Evolutionary conservation across 2,329 filamentous ascomycete species (phyloP).

Genomic region (Trichoderma citrinoviride): DNA sequence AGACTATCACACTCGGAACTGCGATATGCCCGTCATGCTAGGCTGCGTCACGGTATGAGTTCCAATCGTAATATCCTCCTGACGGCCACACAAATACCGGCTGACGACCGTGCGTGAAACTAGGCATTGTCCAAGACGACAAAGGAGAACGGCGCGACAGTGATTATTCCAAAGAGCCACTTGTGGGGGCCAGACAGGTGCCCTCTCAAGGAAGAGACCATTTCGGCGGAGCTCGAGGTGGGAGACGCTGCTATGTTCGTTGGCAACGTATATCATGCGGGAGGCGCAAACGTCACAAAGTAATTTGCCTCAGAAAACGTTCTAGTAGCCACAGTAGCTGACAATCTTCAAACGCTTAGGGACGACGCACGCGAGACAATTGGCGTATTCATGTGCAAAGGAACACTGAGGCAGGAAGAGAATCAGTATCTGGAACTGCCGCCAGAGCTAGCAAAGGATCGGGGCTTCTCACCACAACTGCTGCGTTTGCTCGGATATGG

Average conservation of each 20-base stretch:
- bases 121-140: slow-evolving; percentile 40
- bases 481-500: slow-evolving; percentile 36
- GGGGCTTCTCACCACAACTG: slow-evolving; percentile 34
- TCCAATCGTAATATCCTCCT: no score
- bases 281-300: slow-evolving; percentile 38
- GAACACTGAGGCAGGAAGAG: slow-evolving; percentile 35
- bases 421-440: slow-evolving; percentile 36
- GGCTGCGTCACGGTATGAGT: slow-evolving; percentile 32
- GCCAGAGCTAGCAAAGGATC: slow-evolving; percentile 30
- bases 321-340: not conserved
- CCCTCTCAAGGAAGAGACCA: slow-evolving; percentile 39
- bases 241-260: slow-evolving; percentile 42
- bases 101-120: not conserved
- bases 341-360: slow-evolving; percentile 17
- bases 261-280: slow-evolving; percentile 41
- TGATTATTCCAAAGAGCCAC: slow-evolving; percentile 42
- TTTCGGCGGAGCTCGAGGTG: slow-evolving; percentile 40
- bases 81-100: not conserved
- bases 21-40: slow-evolving; percentile 38
- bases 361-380: slow-evolving; percentile 33
- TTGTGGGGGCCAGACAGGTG: slow-evolving; percentile 40
- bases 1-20: slow-evolving; percentile 32
- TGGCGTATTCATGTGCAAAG: slow-evolving; percentile 38
- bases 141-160: slow-evolving; percentile 41
- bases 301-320: slow-evolving; percentile 5